phyloP scores from a whole-genome alignment of 352 stramenopile species.

The Sclerospora graminicola region DNA sequence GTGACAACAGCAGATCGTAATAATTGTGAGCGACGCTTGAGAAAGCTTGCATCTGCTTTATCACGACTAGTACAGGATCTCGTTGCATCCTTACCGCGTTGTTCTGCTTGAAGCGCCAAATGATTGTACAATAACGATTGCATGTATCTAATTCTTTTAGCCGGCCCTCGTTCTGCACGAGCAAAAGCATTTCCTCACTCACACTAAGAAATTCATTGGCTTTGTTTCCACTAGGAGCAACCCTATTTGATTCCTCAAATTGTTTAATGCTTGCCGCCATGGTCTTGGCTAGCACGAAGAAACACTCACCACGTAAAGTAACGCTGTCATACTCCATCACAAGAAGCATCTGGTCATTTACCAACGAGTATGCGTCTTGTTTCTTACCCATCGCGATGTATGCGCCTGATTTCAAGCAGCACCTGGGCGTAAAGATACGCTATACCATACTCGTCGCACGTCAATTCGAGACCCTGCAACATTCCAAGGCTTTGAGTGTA shows the following conservation, averaged over 20 bases:
- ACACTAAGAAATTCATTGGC: conserved; percentile 17
- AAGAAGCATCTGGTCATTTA: conserved; percentile 51
- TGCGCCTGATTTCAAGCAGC: conserved; percentile 33
- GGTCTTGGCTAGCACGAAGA: conserved; percentile 48
- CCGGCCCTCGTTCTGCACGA: conserved; percentile 21
- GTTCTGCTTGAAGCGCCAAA: conserved; percentile 12
- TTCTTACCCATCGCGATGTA: conserved; percentile 48
- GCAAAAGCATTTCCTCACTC: conserved; percentile 24
- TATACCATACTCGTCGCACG: conserved; percentile 31
- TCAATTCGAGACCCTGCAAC: conserved; percentile 28
- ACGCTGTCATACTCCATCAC: conserved; percentile 58
- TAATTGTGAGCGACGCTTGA: conserved; percentile 19
- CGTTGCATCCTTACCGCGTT: too few species aligned
- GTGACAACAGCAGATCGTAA: conserved; percentile 14
- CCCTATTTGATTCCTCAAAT: conserved; percentile 8
- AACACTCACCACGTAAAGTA: conserved; percentile 38
- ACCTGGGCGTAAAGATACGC: conserved; percentile 40
- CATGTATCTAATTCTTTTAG: conserved; percentile 31
- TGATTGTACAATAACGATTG: conserved; percentile 34
- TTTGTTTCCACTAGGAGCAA: conserved; percentile 1
- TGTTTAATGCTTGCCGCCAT: conserved; percentile 25
- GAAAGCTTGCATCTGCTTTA: conserved; percentile 19
- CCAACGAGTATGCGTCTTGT: conserved; percentile 30
- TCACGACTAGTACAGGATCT: conserved; percentile 11
- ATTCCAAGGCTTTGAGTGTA: conserved; percentile 26